These are phyloP conservation scores for Mortierella sp. DNA, from an alignment of 371 early-diverging fungal genomes.

Conservation along the genomic window DNA sequence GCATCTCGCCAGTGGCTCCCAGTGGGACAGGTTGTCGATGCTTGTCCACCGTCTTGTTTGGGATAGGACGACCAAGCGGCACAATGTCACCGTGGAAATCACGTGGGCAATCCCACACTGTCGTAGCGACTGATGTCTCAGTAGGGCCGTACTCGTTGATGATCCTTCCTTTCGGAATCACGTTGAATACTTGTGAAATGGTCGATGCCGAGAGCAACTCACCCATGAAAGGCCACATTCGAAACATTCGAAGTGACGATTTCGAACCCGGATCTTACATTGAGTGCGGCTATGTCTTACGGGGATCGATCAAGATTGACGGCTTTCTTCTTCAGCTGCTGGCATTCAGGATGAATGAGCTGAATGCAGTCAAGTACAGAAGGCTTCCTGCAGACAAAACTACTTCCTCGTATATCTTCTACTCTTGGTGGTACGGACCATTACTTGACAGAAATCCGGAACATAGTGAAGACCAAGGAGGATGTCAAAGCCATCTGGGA, in stretches of 20 bases:
- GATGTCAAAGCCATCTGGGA: not conserved
- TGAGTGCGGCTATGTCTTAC: constrained; percentile 6
- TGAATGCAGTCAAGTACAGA: constrained; percentile 7
- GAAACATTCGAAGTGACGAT: too few relatives aligned
- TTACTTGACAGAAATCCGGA: constrained; percentile 11
- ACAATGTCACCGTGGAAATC: not conserved
- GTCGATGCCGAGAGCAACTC: not conserved
- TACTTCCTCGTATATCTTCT: constrained; percentile 9
- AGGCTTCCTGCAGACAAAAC: not conserved
- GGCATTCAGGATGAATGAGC: constrained; percentile 14
- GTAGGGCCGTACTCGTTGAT: constrained; percentile 51
- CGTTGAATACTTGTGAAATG: not conserved
- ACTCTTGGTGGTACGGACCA: constrained; percentile 4
- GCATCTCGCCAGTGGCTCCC: not conserved
- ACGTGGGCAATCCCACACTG: not conserved
- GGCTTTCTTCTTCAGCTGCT: constrained; percentile 6
- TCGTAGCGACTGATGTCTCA: constrained; percentile 14
- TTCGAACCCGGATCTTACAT: constrained; percentile 4
- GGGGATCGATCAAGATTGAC: constrained; percentile 15
- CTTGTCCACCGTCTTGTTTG: not conserved
- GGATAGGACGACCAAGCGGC: constrained; percentile 7
- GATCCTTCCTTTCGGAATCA: not conserved
- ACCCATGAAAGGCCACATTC: too few relatives aligned
- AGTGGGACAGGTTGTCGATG: not conserved
- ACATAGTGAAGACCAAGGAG: constrained; percentile 1